These are phyloP conservation scores for Penicillium flavigenum DNA, from an alignment of 495 filamentous ascomycete genomes.

Conservation along the genomic window DNA sequence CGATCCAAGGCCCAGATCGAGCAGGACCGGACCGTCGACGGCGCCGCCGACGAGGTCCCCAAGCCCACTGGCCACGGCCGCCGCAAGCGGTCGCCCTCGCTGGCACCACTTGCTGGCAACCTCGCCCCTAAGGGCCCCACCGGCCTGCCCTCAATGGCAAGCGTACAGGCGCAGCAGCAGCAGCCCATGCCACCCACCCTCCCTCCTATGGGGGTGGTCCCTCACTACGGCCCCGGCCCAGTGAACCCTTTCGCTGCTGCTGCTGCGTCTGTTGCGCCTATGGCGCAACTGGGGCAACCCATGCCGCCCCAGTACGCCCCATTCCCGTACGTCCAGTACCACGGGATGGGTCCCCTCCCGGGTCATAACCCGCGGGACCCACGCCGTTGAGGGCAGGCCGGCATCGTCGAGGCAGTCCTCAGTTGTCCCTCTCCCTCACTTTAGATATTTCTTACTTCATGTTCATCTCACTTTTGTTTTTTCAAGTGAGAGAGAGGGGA, in stretches of 20 bases:
- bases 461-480: background rate
- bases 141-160: constrained; percentile 22
- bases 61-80: constrained; percentile 28
- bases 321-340: constrained; percentile 27
- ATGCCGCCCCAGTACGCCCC: constrained; percentile 30
- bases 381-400: constrained; percentile 11
- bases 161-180: constrained; percentile 17
- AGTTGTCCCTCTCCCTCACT: constrained; percentile 2
- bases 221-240: constrained; percentile 18
- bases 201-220: constrained; percentile 21
- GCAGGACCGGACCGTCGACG: constrained; percentile 36
- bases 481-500: background rate
- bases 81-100: constrained; percentile 24
- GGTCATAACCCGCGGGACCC: constrained; percentile 13
- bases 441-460: background rate
- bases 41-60: constrained; percentile 26
- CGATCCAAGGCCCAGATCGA: constrained; percentile 50
- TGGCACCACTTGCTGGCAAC: constrained; percentile 26
- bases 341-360: constrained; percentile 15
- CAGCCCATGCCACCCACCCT: constrained; percentile 19
- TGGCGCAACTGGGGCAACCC: constrained; percentile 21
- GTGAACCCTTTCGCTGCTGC: constrained; percentile 19
- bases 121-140: constrained; percentile 28
- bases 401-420: constrained; percentile 1
- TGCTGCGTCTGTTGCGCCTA: constrained; percentile 19